Evolutionary conservation across 1,284 basidiomycete species (phyloP), one percentile per base, ranked within the genome.

Genomic region (Microstroma glucosiphilum): DNA sequence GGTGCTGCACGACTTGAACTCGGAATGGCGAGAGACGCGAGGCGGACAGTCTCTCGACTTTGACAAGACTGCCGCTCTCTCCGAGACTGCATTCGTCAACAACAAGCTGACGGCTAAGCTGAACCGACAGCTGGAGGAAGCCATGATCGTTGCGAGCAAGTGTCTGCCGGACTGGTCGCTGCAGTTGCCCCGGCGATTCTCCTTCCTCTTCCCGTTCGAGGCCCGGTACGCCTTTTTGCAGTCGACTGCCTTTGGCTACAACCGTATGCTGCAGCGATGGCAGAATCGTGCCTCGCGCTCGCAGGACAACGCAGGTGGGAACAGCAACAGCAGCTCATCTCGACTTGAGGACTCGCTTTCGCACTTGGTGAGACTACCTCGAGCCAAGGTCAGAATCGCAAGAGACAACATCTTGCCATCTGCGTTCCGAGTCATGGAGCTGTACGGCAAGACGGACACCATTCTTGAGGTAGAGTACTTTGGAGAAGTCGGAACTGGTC

Each of bases 381-480:
- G 96, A 21, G 93, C 96, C 81, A 98, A 98, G 81, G 93, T 98
- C 60, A 86, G 96, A 56, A 96, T 99, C 70, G 92, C 92, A 40
- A 86, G 96, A 62, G 88, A 89, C 70, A 91, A 94, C 72, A 88
- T 98, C 43, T 84, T 99, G 25, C 92, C 97, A 77, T 96, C 92
- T n/a, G 92, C 92, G 0, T 88, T 94, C 76, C 96, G 96, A 80
- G 94, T 97, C 1, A 92, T 98, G 71, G 94, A 98, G 81, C 83
- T 98, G 25, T 98, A 97, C 75, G 94, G 92, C 7, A 81, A 81
- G 0, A 92, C 89, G 12, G 90, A 89, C 6, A 92, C 91, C 0
- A 87, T 97, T 53, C 85, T 98, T 21, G 94, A 98, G 79, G 91
- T 98, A 59, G 93, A 99, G 80, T 98, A 97, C 83, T 97, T 97